These are phyloP conservation scores for Phaeoacremonium minimum DNA, from an alignment of 2,329 filamentous ascomycete genomes.

Conservation along the genomic window DNA sequence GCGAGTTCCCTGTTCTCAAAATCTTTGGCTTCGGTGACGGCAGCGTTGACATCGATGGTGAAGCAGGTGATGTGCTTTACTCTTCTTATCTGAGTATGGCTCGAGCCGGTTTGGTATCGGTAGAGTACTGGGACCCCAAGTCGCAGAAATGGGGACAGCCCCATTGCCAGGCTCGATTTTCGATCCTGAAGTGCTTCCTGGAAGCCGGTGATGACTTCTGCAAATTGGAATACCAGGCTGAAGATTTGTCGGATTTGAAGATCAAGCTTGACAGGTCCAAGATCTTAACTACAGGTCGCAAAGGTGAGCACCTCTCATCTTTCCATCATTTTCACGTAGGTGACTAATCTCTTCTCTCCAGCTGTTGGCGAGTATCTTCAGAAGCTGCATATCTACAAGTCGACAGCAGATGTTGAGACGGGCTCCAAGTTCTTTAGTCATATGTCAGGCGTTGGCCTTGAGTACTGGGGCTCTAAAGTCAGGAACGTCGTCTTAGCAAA, in stretches of 20 bases:
- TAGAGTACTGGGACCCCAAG: slow-evolving; percentile 95
- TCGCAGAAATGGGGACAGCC: slow-evolving; percentile 87
- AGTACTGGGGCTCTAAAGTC: slow-evolving; percentile 80
- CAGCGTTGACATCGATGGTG: slow-evolving; percentile 62
- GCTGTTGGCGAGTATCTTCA: slow-evolving; percentile 85
- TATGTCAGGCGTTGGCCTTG: slow-evolving; percentile 75
- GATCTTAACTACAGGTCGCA: slow-evolving; percentile 77
- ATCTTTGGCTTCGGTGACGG: slow-evolving; percentile 92
- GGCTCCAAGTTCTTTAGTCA: slow-evolving; percentile 78
- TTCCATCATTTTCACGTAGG: background rate
- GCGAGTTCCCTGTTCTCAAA: slow-evolving; percentile 82
- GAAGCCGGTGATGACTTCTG: slow-evolving; percentile 84
- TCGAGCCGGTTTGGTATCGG: slow-evolving; percentile 77
- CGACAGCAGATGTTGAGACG: slow-evolving; percentile 74
- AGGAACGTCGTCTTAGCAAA: slow-evolving; percentile 70
- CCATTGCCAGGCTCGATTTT: slow-evolving; percentile 88
- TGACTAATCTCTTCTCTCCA: slow-evolving; percentile 11
- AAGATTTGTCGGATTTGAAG: slow-evolving; percentile 74
- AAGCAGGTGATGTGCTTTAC: slow-evolving; percentile 84
- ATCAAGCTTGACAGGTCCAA: slow-evolving; percentile 82
- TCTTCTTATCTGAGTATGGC: slow-evolving; percentile 91
- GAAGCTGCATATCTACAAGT: slow-evolving; percentile 90
- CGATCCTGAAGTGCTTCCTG: slow-evolving; percentile 81
- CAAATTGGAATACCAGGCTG: slow-evolving; percentile 67
- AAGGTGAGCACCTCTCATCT: slow-evolving; percentile 35